Evolutionary conservation across 768 basidiomycete genomes (phyloP).

Genomic region (Lactifluus hygrophoroides): DNA sequence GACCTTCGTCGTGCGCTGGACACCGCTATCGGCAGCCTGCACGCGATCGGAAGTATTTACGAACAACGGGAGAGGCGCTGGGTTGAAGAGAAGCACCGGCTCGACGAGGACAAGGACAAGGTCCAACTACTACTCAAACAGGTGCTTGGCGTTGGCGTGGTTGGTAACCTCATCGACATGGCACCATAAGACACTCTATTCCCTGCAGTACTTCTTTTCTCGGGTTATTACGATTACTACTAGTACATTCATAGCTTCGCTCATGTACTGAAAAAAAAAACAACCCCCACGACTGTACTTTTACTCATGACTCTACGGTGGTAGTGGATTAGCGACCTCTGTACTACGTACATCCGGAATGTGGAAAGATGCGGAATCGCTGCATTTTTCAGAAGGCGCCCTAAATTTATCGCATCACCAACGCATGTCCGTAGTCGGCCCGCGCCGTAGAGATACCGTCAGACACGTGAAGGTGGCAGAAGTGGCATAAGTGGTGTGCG

Average conservation of each 20-base stretch:
- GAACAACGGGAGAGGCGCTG: constrained; percentile 61
- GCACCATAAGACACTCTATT: neutral
- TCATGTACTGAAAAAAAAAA: neutral
- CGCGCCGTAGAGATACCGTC: too few species aligned
- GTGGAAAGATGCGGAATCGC: neutral
- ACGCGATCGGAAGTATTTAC: constrained; percentile 54
- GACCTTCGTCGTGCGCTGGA: constrained; percentile 63
- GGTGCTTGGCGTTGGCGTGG: constrained; percentile 35
- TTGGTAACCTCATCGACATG: constrained; percentile 13
- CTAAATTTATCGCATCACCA: neutral
- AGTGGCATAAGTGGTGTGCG: too few species aligned
- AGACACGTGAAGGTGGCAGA: too few species aligned
- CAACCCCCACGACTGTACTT: constrained; percentile 5
- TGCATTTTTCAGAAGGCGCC: neutral
- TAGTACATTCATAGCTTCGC: neutral
- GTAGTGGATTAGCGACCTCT: neutral
- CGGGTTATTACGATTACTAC: neutral
- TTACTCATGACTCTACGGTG: neutral
- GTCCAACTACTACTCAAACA: constrained; percentile 61
- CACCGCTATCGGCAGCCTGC: constrained; percentile 57
- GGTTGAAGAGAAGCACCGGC: constrained; percentile 58
- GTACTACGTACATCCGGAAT: neutral
- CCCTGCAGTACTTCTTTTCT: neutral
- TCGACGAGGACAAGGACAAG: constrained; percentile 57
- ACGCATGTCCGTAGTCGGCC: too few species aligned